A percentile compares a stretch with the other conserved stretches of the same genome.
Conservation (phyloP, 2,329 filamentous ascomycete genomes). For the Zalaria obscura region DNA sequence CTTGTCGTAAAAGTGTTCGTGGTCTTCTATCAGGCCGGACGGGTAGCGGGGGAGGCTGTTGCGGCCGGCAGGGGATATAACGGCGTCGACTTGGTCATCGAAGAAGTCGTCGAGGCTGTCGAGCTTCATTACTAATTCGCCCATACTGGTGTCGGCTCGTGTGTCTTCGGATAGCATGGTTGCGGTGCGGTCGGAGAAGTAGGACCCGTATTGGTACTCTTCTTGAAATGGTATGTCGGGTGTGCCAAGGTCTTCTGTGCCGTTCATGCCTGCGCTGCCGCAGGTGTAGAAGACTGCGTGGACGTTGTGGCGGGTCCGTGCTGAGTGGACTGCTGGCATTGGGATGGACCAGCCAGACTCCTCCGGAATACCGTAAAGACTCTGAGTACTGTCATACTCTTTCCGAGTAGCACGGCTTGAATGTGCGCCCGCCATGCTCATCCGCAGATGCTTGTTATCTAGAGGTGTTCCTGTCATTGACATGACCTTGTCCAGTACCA, state of each 20-base stretch:
- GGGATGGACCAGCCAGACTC: constrained; percentile 94
- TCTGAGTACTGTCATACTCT: constrained; percentile 88
- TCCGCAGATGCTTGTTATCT: constrained; percentile 86
- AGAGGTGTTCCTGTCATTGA: constrained; percentile 76
- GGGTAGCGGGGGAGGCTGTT: constrained; percentile 8
- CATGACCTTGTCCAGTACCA: constrained; percentile 90
- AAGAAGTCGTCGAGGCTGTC: constrained; percentile 43
- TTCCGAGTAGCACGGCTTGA: constrained; percentile 70
- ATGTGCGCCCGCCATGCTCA: constrained; percentile 92
- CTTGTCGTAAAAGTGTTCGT: constrained; percentile 79
- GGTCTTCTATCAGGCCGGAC: constrained; percentile 36
- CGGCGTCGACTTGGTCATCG: constrained; percentile 22
- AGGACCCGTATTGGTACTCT: constrained; percentile 65
- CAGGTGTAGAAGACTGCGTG: constrained; percentile 95
- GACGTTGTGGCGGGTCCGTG: constrained; percentile 76
- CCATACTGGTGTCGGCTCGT: constrained; percentile 53
- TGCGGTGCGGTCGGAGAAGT: constrained; percentile 64
- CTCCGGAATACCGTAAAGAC: constrained; percentile 91
- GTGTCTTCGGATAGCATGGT: constrained; percentile 82
- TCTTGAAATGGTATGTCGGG: constrained; percentile 88
- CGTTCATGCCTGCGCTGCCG: constrained; percentile 21
- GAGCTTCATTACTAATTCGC: constrained; percentile 57
- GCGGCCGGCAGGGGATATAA: constrained; percentile 2
- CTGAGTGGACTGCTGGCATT: constrained; percentile 78
- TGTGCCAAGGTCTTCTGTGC: constrained; percentile 50